phyloP scores from a whole-genome alignment of 768 basidiomycete genomes.

The Boletus huronensis region DNA sequence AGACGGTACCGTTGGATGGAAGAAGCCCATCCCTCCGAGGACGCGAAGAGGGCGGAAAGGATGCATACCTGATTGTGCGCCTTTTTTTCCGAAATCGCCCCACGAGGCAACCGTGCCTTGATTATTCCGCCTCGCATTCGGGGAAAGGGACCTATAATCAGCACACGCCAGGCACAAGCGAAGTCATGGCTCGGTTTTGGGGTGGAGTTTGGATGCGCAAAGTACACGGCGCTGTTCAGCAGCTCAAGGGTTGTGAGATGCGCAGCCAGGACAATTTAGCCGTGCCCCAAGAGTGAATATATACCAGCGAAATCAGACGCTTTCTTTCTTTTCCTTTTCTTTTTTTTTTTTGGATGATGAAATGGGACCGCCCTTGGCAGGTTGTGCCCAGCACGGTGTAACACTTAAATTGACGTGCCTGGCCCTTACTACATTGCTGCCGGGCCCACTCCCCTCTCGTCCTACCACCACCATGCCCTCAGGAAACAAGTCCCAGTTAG shows the following conservation, averaged over 20 bases:
- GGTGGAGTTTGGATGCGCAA: constrained; percentile 12
- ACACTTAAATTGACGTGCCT: constrained; percentile 26
- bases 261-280: not conserved
- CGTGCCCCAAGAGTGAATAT: not conserved
- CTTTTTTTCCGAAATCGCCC: not conserved
- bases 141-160: constrained; percentile 1
- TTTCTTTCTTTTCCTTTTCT: not conserved
- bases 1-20: not conserved
- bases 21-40: constrained; percentile 4
- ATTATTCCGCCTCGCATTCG: not conserved
- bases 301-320: not conserved
- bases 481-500: constrained; percentile 11
- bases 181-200: not conserved
- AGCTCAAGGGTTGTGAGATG: not conserved
- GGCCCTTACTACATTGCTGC: constrained; percentile 3
- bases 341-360: not conserved
- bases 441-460: constrained; percentile 1
- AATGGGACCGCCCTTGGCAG: not conserved
- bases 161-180: constrained; percentile 8
- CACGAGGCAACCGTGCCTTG: constrained; percentile 10
- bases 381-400: not conserved
- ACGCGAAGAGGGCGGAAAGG: constrained; percentile 5
- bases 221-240: not conserved
- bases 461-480: constrained; percentile 21
- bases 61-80: not conserved